These are phyloP conservation scores for Zea luxurians DNA, from an alignment of 176 grass and related monocot species.

Conservation along the genomic window DNA sequence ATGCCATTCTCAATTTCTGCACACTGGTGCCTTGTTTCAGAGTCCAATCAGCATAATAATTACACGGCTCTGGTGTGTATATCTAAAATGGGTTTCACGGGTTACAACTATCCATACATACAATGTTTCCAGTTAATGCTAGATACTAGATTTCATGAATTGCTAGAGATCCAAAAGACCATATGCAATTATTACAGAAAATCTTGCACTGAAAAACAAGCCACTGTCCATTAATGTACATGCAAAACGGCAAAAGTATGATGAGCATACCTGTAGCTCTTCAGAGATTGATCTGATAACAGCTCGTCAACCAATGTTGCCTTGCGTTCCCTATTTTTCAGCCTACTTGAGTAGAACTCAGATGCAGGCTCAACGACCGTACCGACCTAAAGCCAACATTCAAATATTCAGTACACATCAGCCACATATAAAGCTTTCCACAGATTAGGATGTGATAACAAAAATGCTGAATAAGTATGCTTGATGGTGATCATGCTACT, in stretches of 20 bases:
- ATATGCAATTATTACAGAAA: slow-evolving; percentile 12
- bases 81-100: neutral
- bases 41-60: neutral
- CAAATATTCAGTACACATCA: slow-evolving; percentile 25
- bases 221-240: neutral
- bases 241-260: neutral
- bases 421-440: slow-evolving; percentile 8
- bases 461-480: neutral
- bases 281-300: slow-evolving; percentile 66
- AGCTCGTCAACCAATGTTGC: slow-evolving; percentile 71
- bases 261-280: slow-evolving; percentile 60
- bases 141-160: slow-evolving; percentile 2
- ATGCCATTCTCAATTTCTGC: neutral
- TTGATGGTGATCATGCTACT: slow-evolving; percentile 6
- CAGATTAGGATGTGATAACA: neutral
- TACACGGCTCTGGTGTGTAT: neutral
- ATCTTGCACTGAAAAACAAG: neutral
- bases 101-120: neutral
- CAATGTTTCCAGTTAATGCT: neutral
- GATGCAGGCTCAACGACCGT: slow-evolving; percentile 75
- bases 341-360: slow-evolving; percentile 82
- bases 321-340: slow-evolving; percentile 82
- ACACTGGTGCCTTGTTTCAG: neutral
- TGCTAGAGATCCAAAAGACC: neutral
- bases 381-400: slow-evolving; percentile 58